Percentiles rank a stretch among this genome's conserved stretches.
These are phyloP conservation scores for Suillus cothurnatus DNA, from an alignment of 768 basidiomycete species.

Conservation along the genomic window DNA sequence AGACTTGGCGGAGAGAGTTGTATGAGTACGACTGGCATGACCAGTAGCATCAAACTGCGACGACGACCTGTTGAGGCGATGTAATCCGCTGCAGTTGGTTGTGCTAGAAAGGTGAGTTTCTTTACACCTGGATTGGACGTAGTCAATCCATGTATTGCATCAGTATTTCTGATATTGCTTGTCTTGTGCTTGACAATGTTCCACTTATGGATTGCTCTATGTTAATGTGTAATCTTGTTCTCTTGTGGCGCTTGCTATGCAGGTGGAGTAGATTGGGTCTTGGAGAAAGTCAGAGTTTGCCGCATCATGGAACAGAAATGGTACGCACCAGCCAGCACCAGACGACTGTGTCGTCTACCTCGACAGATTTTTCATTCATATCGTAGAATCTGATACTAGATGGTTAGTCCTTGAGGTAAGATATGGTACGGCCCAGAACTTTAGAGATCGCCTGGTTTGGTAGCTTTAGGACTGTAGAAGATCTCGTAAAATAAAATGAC, in stretches of 20 bases:
- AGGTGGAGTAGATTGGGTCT: conserved; percentile 83
- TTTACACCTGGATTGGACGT: background rate
- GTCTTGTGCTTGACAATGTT: background rate
- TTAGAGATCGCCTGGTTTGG: background rate
- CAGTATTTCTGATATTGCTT: too few species aligned
- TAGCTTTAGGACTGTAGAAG: too few species aligned
- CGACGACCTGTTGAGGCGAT: background rate
- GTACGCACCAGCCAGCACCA: conserved; percentile 66
- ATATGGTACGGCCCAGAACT: too few species aligned
- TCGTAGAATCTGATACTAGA: background rate
- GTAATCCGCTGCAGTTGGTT: conserved; percentile 15
- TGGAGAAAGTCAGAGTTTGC: conserved; percentile 1
- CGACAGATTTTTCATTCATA: background rate
- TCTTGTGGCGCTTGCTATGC: background rate
- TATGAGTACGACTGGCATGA: conserved; percentile 1
- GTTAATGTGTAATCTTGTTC: background rate
- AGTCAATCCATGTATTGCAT: background rate
- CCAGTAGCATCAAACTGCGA: background rate
- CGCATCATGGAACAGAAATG: background rate
- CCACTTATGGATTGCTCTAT: background rate
- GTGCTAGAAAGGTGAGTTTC: background rate
- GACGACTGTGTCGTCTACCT: conserved; percentile 75
- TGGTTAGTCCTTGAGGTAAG: too few species aligned
- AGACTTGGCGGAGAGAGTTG: background rate
- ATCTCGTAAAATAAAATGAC: too few species aligned